Percentiles rank a stretch among this genome's conserved stretches.
These are phyloP conservation scores for Platanthera guangdongensis DNA, from an alignment of 106 monocot species.

Conservation along the genomic window DNA sequence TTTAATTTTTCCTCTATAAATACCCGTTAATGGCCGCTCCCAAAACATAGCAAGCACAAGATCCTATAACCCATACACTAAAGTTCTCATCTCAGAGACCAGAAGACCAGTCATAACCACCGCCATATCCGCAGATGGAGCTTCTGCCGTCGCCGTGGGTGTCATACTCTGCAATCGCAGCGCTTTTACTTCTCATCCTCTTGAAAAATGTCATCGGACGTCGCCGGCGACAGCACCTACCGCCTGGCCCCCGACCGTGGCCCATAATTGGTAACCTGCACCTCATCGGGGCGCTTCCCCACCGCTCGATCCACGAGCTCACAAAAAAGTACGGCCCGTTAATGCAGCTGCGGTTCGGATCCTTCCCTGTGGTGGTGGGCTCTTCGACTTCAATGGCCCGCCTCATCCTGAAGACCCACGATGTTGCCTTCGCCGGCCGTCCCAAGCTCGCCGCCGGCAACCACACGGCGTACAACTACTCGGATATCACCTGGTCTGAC, in stretches of 20 bases:
- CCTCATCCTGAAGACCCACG: conserved; percentile 44
- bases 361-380: conserved; percentile 34
- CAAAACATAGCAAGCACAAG: too few relatives aligned
- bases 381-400: conserved; percentile 38
- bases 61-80: too few relatives aligned
- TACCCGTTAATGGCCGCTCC: too few relatives aligned
- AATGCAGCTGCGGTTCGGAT: conserved; percentile 40
- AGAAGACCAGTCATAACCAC: too few relatives aligned
- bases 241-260: conserved; percentile 42
- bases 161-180: background rate
- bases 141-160: conserved; percentile 4
- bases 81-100: too few relatives aligned
- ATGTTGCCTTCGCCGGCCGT: conserved; percentile 34
- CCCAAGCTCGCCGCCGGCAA: conserved; percentile 48
- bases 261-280: conserved; percentile 64
- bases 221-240: conserved; percentile 16
- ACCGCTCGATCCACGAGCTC: conserved; percentile 46
- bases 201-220: background rate
- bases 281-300: conserved; percentile 50
- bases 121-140: background rate
- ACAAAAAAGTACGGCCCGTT: conserved; percentile 41
- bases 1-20: too few relatives aligned
- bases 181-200: conserved; percentile 13
- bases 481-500: conserved; percentile 27
- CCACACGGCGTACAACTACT: conserved; percentile 31